Evolutionary conservation across 495 filamentous ascomycete genomes (phyloP).

Genomic region (Rhizodiscina lignyota): DNA sequence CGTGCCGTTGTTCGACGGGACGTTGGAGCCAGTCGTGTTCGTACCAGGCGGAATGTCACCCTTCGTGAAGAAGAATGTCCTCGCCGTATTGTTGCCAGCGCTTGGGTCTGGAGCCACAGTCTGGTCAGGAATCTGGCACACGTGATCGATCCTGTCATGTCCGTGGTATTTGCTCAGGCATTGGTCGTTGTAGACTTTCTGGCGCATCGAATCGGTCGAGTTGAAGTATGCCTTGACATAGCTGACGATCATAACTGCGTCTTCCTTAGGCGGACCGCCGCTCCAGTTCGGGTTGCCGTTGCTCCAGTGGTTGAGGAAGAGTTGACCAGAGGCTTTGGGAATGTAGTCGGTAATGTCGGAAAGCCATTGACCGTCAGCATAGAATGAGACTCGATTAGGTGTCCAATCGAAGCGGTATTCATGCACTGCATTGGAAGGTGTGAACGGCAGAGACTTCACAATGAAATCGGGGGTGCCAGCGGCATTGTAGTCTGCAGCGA

Average conservation of each 20-base stretch:
- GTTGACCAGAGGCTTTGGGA: slow-evolving; percentile 39
- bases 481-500: slow-evolving; percentile 37
- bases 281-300: slow-evolving; percentile 57
- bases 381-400: slow-evolving; percentile 42
- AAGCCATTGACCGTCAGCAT: slow-evolving; percentile 40
- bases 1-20: too few species aligned
- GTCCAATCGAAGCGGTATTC: slow-evolving; percentile 67
- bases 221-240: slow-evolving; percentile 73
- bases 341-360: slow-evolving; percentile 35
- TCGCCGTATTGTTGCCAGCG: slow-evolving; percentile 19
- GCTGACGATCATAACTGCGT: slow-evolving; percentile 40
- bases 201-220: slow-evolving; percentile 26
- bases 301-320: slow-evolving; percentile 62
- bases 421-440: slow-evolving; percentile 42
- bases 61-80: slow-evolving; percentile 41
- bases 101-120: slow-evolving; percentile 20
- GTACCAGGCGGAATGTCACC: too few species aligned
- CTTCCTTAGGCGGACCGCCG: slow-evolving; percentile 42
- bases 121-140: slow-evolving; percentile 44
- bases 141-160: slow-evolving; percentile 24
- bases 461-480: slow-evolving; percentile 34
- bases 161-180: slow-evolving; percentile 5
- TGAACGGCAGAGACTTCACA: slow-evolving; percentile 38
- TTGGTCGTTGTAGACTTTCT: slow-evolving; percentile 4
- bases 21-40: too few species aligned